Evolutionary conservation across 305 asterid genomes (phyloP).

Genomic region (Fraxinus dipetala): DNA sequence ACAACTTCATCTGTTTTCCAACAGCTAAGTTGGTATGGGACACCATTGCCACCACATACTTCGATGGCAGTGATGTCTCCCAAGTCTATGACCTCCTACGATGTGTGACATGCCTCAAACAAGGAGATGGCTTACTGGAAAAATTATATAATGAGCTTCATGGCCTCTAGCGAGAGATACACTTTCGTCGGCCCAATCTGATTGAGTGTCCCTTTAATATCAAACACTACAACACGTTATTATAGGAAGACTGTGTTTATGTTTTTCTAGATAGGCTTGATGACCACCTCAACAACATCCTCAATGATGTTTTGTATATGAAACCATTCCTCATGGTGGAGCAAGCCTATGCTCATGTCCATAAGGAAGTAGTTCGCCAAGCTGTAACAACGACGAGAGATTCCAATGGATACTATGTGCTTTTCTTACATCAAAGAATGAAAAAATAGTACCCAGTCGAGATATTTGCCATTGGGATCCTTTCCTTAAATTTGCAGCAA

Average conservation of each 20-base stretch:
- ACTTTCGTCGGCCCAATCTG: not conserved
- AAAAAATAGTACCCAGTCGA: no score
- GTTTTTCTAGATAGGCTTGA: not conserved
- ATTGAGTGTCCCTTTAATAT: not conserved
- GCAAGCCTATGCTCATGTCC: not conserved
- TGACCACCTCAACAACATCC: not conserved
- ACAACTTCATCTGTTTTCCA: not conserved
- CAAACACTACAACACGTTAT: no score
- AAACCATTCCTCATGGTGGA: not conserved
- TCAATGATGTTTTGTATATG: not conserved
- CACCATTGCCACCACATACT: not conserved
- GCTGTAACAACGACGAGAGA: not conserved
- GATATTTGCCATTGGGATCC: no score
- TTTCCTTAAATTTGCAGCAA: no score
- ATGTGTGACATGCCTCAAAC: not conserved
- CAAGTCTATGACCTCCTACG: not conserved
- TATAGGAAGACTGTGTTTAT: not conserved
- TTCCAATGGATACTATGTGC: no score
- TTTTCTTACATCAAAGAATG: no score
- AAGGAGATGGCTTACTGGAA: not conserved
- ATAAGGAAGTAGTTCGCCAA: not conserved
- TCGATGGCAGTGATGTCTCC: not conserved
- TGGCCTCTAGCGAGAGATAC: not conserved
- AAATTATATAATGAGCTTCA: not conserved
- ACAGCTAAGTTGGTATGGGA: not conserved